A percentile compares a stretch with the other conserved stretches of the same genome.
These are phyloP conservation scores for Aspergillus transmontanensis DNA, from an alignment of 2,329 filamentous ascomycete species.

Conservation along the genomic window DNA sequence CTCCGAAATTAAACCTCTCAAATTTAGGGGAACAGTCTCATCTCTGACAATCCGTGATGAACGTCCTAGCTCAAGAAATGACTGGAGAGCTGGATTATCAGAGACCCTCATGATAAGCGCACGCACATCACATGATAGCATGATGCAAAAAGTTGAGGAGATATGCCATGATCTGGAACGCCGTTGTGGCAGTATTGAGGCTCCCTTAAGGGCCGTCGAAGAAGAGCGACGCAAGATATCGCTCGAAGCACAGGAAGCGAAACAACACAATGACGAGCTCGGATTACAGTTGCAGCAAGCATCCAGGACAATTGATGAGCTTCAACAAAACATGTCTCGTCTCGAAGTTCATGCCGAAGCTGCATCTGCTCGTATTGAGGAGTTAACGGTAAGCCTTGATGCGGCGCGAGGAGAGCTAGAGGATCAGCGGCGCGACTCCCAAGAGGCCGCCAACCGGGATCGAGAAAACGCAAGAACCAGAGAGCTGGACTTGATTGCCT, in stretches of 20 bases:
- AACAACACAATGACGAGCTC: slow-evolving; percentile 38
- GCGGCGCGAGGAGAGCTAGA: slow-evolving; percentile 41
- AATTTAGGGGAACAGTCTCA: slow-evolving; percentile 14
- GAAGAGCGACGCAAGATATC: slow-evolving; percentile 37
- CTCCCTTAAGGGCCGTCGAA: slow-evolving; percentile 51
- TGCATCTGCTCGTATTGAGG: slow-evolving; percentile 41
- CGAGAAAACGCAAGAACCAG: slow-evolving; percentile 34
- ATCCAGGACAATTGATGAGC: slow-evolving; percentile 36
- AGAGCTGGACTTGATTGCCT: slow-evolving; percentile 48
- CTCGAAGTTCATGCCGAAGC: slow-evolving; percentile 40
- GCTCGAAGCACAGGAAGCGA: slow-evolving; percentile 39
- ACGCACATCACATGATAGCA: slow-evolving; percentile 47
- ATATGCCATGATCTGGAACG: slow-evolving; percentile 60
- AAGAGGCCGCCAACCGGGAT: slow-evolving; percentile 29
- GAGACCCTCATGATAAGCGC: slow-evolving; percentile 48
- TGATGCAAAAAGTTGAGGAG: slow-evolving; percentile 54
- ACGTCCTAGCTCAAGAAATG: slow-evolving; percentile 33
- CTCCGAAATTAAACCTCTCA: slow-evolving; percentile 11
- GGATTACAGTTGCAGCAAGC: slow-evolving; percentile 40
- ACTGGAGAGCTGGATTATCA: slow-evolving; percentile 55
- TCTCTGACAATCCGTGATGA: slow-evolving; percentile 16
- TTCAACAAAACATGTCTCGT: slow-evolving; percentile 45
- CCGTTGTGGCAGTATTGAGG: slow-evolving; percentile 58
- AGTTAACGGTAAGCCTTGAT: slow-evolving; percentile 37
- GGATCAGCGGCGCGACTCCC: slow-evolving; percentile 35